Base-by-base conservation (phyloP, 768 basidiomycete species). In the Panellus pusillus region DNA sequence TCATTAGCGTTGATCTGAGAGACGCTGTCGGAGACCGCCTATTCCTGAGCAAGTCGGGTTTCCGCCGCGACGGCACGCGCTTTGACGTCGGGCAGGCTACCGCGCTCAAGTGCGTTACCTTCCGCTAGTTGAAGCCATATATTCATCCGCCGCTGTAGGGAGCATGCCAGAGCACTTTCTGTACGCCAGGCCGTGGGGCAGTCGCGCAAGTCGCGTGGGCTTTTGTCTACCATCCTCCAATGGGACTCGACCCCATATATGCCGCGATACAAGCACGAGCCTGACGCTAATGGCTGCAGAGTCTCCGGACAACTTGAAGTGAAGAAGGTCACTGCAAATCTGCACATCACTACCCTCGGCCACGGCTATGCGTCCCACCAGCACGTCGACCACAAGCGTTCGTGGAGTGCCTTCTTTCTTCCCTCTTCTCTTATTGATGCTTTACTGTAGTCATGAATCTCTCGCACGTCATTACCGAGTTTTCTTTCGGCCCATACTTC, bases 401-500 rank as follows among this genome's bases (percentile, higher is more conserved):
- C 58, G 90, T 79, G 32, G 32, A 35, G 3, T 11, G 32, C 15
- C 13, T 19, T 17, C 35, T 4, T 29, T 49, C 9, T 27, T 35
- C n/a, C 24, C 27, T 12, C 32, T 46, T 46, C 31, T 31, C 15
- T 19, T 40, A 12, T 38, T 50, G 14, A 50, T 12, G n/a, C 12
- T 14, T 28, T 36, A 44, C 0, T 44, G 9, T 43, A 96, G 93
- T 86, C 61, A 94, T 98, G 92, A 99, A 99, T 65, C 80, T 99
- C 32, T 93, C 92, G 3, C 96, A 98, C 74, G 85, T 97, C 58
- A 94, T 98, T 65, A 87, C 87, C 47, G 96, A 99, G 69, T 97
- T 98, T 67, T 97, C 94, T 0, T 98, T 98, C 59, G 96, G 96
- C 1, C 91, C 94, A 2, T 86, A 89, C 74, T 98, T 97, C 76